Percentiles rank a stretch among this genome's conserved stretches.
Conservation (phyloP, 768 basidiomycete genomes). For the Scleroderma citrinum region DNA sequence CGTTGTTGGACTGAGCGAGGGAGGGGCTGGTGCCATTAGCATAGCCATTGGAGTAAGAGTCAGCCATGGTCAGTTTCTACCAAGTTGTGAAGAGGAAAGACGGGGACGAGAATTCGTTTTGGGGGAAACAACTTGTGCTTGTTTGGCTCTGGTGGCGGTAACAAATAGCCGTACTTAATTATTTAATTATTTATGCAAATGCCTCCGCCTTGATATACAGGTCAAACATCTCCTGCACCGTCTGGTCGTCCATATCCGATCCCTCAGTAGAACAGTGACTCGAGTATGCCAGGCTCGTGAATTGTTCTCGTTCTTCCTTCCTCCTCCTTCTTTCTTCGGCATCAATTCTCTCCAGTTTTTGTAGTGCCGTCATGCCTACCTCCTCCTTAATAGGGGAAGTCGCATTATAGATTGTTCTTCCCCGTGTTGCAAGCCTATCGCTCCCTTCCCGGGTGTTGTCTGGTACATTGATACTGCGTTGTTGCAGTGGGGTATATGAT, state of each 20-base stretch:
- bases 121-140: slow-evolving; percentile 36
- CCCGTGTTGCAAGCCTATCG: slow-evolving; percentile 11
- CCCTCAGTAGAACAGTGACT: too few relatives aligned
- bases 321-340: slow-evolving; percentile 15
- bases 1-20: slow-evolving; percentile 32
- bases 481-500: slow-evolving; percentile 1
- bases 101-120: slow-evolving; percentile 39
- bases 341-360: slow-evolving; percentile 16
- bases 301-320: not conserved
- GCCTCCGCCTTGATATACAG: slow-evolving; percentile 35
- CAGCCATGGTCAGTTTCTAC: slow-evolving; percentile 47
- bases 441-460: not conserved
- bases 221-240: slow-evolving; percentile 33
- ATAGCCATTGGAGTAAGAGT: slow-evolving; percentile 64
- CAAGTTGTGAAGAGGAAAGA: slow-evolving; percentile 16
- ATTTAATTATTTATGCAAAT: slow-evolving; percentile 13
- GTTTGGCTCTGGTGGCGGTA: slow-evolving; percentile 31
- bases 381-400: not conserved
- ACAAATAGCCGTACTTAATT: not conserved
- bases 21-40: slow-evolving; percentile 64
- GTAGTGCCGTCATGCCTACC: not conserved
- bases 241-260: slow-evolving; percentile 1
- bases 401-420: slow-evolving; percentile 27
- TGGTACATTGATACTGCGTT: slow-evolving; percentile 3
- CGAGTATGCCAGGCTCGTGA: slow-evolving; percentile 3